Percentiles rank a stretch among this genome's conserved stretches.
phyloP scores from a whole-genome alignment of 192 early-diverging fungal genomes.

The Funneliformis geosporum region DNA sequence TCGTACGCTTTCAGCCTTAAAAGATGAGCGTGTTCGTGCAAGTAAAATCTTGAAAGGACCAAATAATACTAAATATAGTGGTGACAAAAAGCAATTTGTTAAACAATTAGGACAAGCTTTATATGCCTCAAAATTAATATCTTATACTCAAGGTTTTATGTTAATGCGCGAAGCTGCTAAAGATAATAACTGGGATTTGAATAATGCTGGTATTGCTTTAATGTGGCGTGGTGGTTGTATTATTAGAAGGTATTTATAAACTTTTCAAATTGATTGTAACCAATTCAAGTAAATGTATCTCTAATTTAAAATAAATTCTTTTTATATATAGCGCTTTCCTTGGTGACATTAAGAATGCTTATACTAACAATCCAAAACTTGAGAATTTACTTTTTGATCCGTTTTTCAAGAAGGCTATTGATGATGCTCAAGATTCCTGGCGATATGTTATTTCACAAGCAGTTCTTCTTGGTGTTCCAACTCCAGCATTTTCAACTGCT shows the following conservation, averaged over 20 bases:
- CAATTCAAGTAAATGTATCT: too few relatives aligned
- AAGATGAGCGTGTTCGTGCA: conserved; percentile 92
- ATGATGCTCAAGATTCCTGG: conserved; percentile 83
- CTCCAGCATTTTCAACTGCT: conserved; percentile 87
- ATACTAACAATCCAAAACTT: conserved; percentile 81
- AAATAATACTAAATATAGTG: conserved; percentile 62
- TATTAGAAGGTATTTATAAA: conserved; percentile 63
- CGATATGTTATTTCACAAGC: conserved; percentile 84
- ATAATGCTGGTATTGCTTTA: conserved; percentile 95
- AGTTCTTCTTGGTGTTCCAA: conserved; percentile 82
- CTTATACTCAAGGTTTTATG: conserved; percentile 99
- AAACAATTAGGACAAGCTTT: conserved; percentile 89
- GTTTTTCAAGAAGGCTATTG: conserved; percentile 93
- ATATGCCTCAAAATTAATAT: conserved; percentile 98
- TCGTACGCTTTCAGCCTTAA: conserved; percentile 94
- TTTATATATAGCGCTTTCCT: conserved; percentile 75
- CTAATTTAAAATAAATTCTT: neutral
- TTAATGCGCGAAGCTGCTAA: conserved; percentile 94
- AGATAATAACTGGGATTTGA: conserved; percentile 91
- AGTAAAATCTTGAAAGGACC: conserved; percentile 85
- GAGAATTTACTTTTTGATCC: conserved; percentile 93
- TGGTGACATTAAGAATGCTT: conserved; percentile 96
- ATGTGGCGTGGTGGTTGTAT: conserved; percentile 99
- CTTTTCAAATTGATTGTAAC: neutral
- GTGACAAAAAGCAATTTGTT: conserved; percentile 89